A percentile compares a stretch with the other conserved stretches of the same genome.
phyloP scores from a whole-genome alignment of 2,329 filamentous ascomycete genomes.

The Colletotrichum plurivorum region DNA sequence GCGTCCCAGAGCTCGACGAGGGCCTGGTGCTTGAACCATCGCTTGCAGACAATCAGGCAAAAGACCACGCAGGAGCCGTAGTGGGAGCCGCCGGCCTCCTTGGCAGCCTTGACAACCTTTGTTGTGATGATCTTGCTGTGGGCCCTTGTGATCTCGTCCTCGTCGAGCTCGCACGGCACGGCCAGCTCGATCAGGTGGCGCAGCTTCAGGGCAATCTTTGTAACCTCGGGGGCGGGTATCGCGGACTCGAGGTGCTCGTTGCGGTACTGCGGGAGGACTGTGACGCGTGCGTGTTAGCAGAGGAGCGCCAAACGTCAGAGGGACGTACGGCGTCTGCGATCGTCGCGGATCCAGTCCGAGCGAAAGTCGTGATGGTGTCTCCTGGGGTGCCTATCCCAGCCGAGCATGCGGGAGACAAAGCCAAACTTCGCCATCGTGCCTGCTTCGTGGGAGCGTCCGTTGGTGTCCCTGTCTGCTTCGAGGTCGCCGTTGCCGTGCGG shows the following conservation, averaged over 20 bases:
- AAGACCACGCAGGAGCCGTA: constrained; percentile 86
- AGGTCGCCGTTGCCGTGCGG: too few species aligned
- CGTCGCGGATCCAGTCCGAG: constrained; percentile 56
- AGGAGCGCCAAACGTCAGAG: background rate
- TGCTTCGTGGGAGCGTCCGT: background rate
- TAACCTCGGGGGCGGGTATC: constrained; percentile 84
- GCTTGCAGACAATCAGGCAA: constrained; percentile 79
- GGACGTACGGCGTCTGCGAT: constrained; percentile 58
- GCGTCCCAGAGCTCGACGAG: constrained; percentile 91
- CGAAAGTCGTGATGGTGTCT: constrained; percentile 49
- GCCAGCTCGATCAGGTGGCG: constrained; percentile 92
- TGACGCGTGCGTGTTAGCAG: constrained; percentile 30
- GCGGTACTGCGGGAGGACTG: constrained; percentile 77
- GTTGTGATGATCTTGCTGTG: constrained; percentile 89
- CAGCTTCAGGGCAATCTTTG: constrained; percentile 88
- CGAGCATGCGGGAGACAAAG: constrained; percentile 49
- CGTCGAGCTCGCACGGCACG: constrained; percentile 90
- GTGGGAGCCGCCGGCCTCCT: constrained; percentile 83
- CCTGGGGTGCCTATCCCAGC: constrained; percentile 51
- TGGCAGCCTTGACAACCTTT: constrained; percentile 84
- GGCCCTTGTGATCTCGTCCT: constrained; percentile 79
- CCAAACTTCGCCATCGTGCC: constrained; percentile 47
- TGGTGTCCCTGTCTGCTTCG: background rate
- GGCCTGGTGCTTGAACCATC: constrained; percentile 86
- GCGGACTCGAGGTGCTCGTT: constrained; percentile 73